Percentiles rank a stretch among this genome's conserved stretches.
Evolutionary conservation across 2,329 filamentous ascomycete species (phyloP).

Genomic region (Aspergillus quadricinctus): DNA sequence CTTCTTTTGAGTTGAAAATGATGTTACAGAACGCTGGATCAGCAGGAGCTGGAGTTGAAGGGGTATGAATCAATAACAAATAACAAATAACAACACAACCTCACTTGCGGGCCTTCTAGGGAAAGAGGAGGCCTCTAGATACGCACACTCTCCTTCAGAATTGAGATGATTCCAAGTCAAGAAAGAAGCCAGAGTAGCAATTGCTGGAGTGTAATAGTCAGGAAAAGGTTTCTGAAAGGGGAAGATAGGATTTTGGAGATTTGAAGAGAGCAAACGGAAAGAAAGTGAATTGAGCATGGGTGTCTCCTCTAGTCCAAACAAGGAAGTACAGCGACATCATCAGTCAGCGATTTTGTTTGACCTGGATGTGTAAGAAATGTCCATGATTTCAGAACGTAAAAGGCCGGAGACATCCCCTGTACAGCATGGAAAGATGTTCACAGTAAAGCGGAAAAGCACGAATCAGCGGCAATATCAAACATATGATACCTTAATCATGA

Average conservation of each 20-base stretch:
- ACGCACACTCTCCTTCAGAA: not conserved
- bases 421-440: not conserved
- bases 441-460: not conserved
- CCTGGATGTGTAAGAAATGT: not conserved
- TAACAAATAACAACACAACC: not conserved
- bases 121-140: not conserved
- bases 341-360: not conserved
- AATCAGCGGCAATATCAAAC: not conserved
- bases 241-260: not conserved
- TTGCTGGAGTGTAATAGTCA: not conserved
- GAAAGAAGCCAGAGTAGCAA: not conserved
- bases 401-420: not conserved
- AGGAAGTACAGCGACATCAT: not conserved
- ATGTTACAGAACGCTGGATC: not conserved
- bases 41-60: not conserved
- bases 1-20: not conserved
- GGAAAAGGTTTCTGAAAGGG: not conserved
- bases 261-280: not conserved
- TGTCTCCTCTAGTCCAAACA: not conserved
- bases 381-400: not conserved
- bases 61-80: not conserved
- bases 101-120: not conserved
- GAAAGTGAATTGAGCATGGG: not conserved
- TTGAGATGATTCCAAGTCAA: not conserved
- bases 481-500: not conserved